These are phyloP conservation scores for Aegilops bicornis DNA, from an alignment of 176 grass and related monocot species.

Conservation along the genomic window DNA sequence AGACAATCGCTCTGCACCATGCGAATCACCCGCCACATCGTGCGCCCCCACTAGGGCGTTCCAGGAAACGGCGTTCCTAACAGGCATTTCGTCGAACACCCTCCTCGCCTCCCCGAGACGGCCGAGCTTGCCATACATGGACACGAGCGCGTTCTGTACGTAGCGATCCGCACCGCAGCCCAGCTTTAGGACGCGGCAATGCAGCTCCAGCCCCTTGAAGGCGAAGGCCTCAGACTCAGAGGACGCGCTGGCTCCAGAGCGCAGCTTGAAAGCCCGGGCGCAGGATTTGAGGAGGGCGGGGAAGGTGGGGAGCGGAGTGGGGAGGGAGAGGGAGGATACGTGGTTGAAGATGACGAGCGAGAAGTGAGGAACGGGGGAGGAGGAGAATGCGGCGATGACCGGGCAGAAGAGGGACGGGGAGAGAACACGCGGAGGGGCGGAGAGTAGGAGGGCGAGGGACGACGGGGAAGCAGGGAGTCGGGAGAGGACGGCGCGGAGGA, in stretches of 20 bases:
- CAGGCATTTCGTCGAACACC: slow-evolving; percentile 61
- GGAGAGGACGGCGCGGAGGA: slow-evolving; percentile 48
- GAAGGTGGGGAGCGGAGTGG: slow-evolving; percentile 45
- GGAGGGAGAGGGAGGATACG: slow-evolving; percentile 23
- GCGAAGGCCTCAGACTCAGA: slow-evolving; percentile 1
- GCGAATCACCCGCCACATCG: slow-evolving; percentile 28
- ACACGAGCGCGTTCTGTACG: slow-evolving; percentile 59
- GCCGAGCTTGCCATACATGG: slow-evolving; percentile 55
- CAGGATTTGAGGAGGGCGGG: slow-evolving; percentile 75
- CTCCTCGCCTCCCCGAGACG: slow-evolving; percentile 30
- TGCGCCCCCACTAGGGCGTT: slow-evolving; percentile 51
- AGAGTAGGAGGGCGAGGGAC: slow-evolving; percentile 49
- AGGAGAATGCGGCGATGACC: slow-evolving; percentile 39
- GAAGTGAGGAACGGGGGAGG: slow-evolving; percentile 20
- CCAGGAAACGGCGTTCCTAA: slow-evolving; percentile 51
- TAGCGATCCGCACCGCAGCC: slow-evolving; percentile 29
- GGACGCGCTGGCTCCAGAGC: neutral
- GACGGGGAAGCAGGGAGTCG: slow-evolving; percentile 43
- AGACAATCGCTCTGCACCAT: slow-evolving; percentile 30
- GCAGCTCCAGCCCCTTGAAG: slow-evolving; percentile 49
- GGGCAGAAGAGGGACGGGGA: slow-evolving; percentile 51
- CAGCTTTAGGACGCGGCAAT: slow-evolving; percentile 39
- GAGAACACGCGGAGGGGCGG: slow-evolving; percentile 13
- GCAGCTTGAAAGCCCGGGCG: slow-evolving; percentile 40
- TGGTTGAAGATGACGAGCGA: slow-evolving; percentile 45